A percentile compares a stretch with the other conserved stretches of the same genome.
These are phyloP conservation scores for Recurvomyces mirabilis DNA, from an alignment of 495 filamentous ascomycete species.

Conservation along the genomic window DNA sequence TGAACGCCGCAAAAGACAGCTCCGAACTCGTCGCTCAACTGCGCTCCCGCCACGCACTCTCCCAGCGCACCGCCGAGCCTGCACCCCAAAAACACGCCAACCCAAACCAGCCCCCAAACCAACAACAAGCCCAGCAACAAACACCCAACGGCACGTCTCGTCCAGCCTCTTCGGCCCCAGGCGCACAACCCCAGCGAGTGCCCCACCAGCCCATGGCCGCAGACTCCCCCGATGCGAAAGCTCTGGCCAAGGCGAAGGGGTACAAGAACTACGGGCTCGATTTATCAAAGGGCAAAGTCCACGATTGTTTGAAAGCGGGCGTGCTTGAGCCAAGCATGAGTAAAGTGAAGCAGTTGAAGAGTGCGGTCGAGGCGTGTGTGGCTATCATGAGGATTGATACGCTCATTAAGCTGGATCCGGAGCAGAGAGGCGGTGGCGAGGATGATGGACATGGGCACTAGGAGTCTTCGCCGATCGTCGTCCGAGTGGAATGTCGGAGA, in stretches of 20 bases:
- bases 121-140: not conserved
- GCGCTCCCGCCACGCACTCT: constrained; percentile 85
- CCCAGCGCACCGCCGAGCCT: constrained; percentile 77
- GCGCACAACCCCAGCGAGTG: not conserved
- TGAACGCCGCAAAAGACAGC: constrained; percentile 94
- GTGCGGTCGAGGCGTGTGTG: constrained; percentile 96
- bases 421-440: constrained; percentile 65
- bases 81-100: constrained; percentile 25
- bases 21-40: constrained; percentile 92
- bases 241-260: constrained; percentile 79
- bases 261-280: constrained; percentile 98
- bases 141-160: not conserved
- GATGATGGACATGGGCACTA: constrained; percentile 64
- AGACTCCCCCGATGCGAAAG: constrained; percentile 53
- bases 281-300: constrained; percentile 76
- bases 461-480: not conserved
- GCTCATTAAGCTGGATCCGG: constrained; percentile 94
- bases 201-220: not conserved
- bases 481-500: not conserved
- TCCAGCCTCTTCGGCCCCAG: no score
- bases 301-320: constrained; percentile 87
- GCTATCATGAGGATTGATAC: constrained; percentile 99
- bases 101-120: not conserved
- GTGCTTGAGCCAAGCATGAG: constrained; percentile 96
- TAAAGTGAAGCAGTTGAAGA: constrained; percentile 97